Evolutionary conservation across 2,329 filamentous ascomycete genomes (phyloP).

Genomic region (Fusarium verticillioides): DNA sequence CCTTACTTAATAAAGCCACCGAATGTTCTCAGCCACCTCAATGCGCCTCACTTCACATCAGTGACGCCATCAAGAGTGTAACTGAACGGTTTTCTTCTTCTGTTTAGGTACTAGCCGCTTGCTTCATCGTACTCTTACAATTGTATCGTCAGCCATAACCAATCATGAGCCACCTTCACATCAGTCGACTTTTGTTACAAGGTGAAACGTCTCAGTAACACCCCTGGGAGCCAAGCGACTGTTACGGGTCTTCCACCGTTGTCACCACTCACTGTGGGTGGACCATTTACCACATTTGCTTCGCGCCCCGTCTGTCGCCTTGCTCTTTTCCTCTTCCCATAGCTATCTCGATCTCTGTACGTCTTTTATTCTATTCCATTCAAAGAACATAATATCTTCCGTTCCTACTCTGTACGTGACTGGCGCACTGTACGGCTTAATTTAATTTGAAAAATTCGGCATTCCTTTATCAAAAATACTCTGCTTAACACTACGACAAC

Average conservation of each 20-base stretch:
- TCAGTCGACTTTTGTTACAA: constrained; percentile 51
- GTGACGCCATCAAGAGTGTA: not conserved
- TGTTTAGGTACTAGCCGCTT: not conserved
- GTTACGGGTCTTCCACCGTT: constrained; percentile 37
- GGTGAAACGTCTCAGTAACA: constrained; percentile 57
- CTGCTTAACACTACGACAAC: not conserved
- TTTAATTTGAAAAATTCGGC: constrained; percentile 6
- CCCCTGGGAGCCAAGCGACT: constrained; percentile 34
- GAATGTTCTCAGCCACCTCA: not conserved
- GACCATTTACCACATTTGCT: constrained; percentile 39
- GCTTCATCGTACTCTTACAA: not conserved
- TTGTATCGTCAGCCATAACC: constrained; percentile 3
- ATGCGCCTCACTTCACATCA: not conserved
- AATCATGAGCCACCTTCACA: constrained; percentile 34
- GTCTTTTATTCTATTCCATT: constrained; percentile 8
- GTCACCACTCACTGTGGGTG: constrained; percentile 38
- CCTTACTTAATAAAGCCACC: not conserved
- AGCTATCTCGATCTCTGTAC: constrained; percentile 12
- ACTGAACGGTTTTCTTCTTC: not conserved
- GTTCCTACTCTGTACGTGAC: constrained; percentile 38
- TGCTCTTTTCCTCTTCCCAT: constrained; percentile 26
- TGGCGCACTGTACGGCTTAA: constrained; percentile 36
- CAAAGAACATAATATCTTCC: constrained; percentile 4
- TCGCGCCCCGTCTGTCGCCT: constrained; percentile 32
- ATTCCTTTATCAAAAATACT: not conserved